phyloP scores from a whole-genome alignment of 2,329 filamentous ascomycete species.

The Dactylellina haptotyla region DNA sequence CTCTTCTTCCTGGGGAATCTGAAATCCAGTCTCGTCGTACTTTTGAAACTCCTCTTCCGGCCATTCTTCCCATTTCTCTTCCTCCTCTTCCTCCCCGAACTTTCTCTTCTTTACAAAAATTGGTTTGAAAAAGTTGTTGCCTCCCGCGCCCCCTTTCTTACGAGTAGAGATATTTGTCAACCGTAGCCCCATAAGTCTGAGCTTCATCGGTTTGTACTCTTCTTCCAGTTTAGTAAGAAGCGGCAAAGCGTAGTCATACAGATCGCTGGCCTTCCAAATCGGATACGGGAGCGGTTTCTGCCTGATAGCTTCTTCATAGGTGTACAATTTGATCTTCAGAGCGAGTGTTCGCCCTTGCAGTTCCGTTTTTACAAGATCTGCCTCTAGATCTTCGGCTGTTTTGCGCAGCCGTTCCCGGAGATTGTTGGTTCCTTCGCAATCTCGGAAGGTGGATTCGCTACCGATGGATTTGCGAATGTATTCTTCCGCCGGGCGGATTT shows the following conservation, averaged over 20 bases:
- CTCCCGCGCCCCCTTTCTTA: slow-evolving; percentile 81
- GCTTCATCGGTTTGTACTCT: slow-evolving; percentile 63
- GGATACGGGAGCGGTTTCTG: slow-evolving; percentile 80
- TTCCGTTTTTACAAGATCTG: slow-evolving; percentile 79
- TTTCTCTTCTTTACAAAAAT: slow-evolving; percentile 60
- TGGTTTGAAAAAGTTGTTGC: slow-evolving; percentile 75
- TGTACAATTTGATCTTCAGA: slow-evolving; percentile 92
- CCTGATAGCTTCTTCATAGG: slow-evolving; percentile 87
- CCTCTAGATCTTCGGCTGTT: slow-evolving; percentile 85
- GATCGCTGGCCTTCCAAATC: slow-evolving; percentile 77
- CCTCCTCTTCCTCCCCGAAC: slow-evolving; percentile 64
- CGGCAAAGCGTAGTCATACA: slow-evolving; percentile 82
- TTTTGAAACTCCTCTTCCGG: slow-evolving; percentile 71
- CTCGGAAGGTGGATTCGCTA: slow-evolving; percentile 89
- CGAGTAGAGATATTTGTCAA: slow-evolving; percentile 88
- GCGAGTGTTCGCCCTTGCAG: slow-evolving; percentile 92
- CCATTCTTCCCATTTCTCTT: slow-evolving; percentile 73
- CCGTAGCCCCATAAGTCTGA: slow-evolving; percentile 87
- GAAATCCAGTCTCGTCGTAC: slow-evolving; percentile 53
- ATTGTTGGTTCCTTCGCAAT: slow-evolving; percentile 75
- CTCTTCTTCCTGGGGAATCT: slow-evolving; percentile 63
- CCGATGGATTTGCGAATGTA: slow-evolving; percentile 93
- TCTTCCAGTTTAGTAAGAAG: slow-evolving; percentile 77
- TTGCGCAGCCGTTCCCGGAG: slow-evolving; percentile 80
- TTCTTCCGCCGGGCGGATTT: slow-evolving; percentile 84